These are phyloP conservation scores for Boletus sp. DNA, from an alignment of 768 basidiomycete genomes.

Conservation along the genomic window DNA sequence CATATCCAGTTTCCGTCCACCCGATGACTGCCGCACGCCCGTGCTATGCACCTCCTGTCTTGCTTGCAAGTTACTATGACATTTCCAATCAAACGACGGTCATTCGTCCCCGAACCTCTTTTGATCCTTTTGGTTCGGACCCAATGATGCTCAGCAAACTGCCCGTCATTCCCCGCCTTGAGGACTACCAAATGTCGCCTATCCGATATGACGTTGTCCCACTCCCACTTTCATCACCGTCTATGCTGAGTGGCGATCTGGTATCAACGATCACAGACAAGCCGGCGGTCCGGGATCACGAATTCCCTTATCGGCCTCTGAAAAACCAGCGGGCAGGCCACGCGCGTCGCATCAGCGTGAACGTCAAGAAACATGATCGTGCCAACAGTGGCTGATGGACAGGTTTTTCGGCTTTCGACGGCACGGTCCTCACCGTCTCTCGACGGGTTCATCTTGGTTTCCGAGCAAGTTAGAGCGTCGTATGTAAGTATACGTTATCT, in stretches of 20 bases:
- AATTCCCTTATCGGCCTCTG: slow-evolving; percentile 35
- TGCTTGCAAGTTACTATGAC: slow-evolving; percentile 2
- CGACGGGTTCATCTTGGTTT: neutral
- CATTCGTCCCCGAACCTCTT: slow-evolving; percentile 3
- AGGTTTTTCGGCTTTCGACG: neutral
- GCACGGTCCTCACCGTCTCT: neutral
- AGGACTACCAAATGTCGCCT: slow-evolving; percentile 5
- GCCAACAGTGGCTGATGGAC: slow-evolving; percentile 10
- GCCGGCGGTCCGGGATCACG: slow-evolving; percentile 6
- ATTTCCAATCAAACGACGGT: neutral
- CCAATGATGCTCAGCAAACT: slow-evolving; percentile 7
- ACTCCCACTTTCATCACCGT: neutral
- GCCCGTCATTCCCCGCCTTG: slow-evolving; percentile 10
- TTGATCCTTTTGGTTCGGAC: slow-evolving; percentile 24
- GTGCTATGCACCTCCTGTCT: slow-evolving; percentile 9
- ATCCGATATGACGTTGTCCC: neutral
- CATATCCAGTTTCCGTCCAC: slow-evolving; percentile 6
- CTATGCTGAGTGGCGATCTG: neutral
- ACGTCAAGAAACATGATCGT: slow-evolving; percentile 29
- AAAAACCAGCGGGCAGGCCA: slow-evolving; percentile 36
- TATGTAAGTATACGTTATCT: slow-evolving; percentile 1
- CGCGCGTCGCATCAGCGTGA: slow-evolving; percentile 39
- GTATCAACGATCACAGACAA: neutral
- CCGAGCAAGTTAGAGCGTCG: neutral
- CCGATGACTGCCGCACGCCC: slow-evolving; percentile 5